A percentile compares a stretch with the other conserved stretches of the same genome.
Conservation (phyloP, 2,329 filamentous ascomycete genomes). For the Ophiostoma australiae region DNA sequence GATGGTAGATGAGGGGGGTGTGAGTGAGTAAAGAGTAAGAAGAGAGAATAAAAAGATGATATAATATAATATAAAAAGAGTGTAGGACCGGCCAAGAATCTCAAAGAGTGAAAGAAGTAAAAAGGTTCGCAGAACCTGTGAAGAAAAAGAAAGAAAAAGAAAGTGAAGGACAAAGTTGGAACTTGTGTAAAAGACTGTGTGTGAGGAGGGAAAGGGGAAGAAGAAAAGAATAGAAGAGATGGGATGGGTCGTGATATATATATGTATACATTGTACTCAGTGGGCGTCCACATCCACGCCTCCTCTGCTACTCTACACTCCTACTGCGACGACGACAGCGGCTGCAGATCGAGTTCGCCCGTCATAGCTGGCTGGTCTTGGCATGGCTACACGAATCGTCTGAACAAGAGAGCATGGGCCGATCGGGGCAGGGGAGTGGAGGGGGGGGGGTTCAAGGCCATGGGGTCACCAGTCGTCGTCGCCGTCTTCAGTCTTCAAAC, state of each 20-base stretch:
- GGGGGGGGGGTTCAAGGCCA: not conserved
- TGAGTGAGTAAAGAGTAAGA: not conserved
- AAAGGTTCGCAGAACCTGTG: slow-evolving; percentile 29
- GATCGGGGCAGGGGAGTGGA: not conserved
- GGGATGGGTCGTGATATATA: slow-evolving; percentile 10
- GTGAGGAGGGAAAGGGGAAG: slow-evolving; percentile 17
- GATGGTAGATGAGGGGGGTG: slow-evolving; percentile 14
- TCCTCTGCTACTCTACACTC: not conserved
- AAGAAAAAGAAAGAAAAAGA: slow-evolving; percentile 17
- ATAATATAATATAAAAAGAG: slow-evolving; percentile 13
- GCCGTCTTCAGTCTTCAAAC: not conserved
- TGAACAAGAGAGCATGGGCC: slow-evolving; percentile 5
- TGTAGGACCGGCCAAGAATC: slow-evolving; percentile 17
- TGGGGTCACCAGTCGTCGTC: not conserved
- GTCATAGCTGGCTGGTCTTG: slow-evolving; percentile 3
- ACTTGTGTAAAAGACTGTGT: slow-evolving; percentile 22
- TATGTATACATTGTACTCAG: not conserved
- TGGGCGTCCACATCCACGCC: not conserved
- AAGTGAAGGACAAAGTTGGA: slow-evolving; percentile 22
- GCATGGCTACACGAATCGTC: slow-evolving; percentile 10
- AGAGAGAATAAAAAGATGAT: not conserved
- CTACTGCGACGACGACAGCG: not conserved
- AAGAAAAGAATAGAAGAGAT: slow-evolving; percentile 7
- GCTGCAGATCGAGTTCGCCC: slow-evolving; percentile 4
- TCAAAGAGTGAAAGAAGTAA: slow-evolving; percentile 27